Evolutionary conservation across 495 filamentous ascomycete genomes (phyloP).

Genomic region (Schizothecium vesticola): DNA sequence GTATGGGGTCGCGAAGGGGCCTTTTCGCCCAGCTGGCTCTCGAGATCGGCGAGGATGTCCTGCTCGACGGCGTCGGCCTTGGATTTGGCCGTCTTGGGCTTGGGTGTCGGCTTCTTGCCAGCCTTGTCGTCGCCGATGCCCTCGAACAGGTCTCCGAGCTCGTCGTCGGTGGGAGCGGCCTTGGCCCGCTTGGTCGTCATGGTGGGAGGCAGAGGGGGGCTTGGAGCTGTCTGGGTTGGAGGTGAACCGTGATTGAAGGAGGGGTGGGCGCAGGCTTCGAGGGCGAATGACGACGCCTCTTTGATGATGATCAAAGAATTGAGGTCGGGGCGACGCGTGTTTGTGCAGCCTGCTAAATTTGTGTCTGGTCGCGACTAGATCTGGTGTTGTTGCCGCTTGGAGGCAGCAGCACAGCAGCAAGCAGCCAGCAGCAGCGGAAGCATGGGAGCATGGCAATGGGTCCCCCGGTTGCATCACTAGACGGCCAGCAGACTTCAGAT

Average conservation of each 20-base stretch:
- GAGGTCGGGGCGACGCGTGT: neutral
- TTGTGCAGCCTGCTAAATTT: too few relatives aligned
- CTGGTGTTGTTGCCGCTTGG: neutral
- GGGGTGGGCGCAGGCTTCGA: neutral
- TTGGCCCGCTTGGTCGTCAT: constrained; percentile 43
- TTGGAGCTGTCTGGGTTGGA: constrained; percentile 1
- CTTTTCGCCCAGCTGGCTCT: constrained; percentile 61
- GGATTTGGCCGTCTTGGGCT: constrained; percentile 46
- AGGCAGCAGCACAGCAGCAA: neutral
- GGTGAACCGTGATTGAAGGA: constrained; percentile 1
- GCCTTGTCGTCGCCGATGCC: constrained; percentile 53
- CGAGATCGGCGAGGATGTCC: constrained; percentile 82
- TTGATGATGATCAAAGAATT: neutral
- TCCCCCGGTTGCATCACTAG: neutral
- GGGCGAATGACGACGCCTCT: neutral
- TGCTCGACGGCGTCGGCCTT: constrained; percentile 45
- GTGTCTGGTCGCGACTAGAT: neutral
- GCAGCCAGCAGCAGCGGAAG: neutral
- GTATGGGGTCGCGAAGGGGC: constrained; percentile 74
- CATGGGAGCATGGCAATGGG: neutral
- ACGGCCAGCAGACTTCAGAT: neutral
- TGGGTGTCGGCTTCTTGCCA: constrained; percentile 40
- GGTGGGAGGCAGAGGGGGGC: constrained; percentile 11
- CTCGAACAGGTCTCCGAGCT: constrained; percentile 78
- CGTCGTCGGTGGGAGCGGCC: constrained; percentile 62